Percentiles rank a stretch among this genome's conserved stretches.
These are phyloP conservation scores for Pyrenochaeta sp. DNA, from an alignment of 2,329 filamentous ascomycete species.

Conservation along the genomic window DNA sequence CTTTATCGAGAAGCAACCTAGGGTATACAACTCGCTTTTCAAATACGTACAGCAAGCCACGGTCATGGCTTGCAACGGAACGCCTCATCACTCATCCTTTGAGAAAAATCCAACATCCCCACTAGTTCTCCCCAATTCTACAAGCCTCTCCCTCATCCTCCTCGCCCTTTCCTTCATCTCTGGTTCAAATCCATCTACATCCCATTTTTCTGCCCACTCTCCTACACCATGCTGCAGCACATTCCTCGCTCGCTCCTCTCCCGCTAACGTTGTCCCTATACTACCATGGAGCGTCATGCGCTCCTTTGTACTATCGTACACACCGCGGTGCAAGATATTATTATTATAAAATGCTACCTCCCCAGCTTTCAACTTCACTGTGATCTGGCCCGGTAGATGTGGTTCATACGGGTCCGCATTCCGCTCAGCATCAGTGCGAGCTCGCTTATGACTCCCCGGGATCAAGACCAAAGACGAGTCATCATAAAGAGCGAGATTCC, in stretches of 20 bases:
- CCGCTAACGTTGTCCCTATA: slow-evolving; percentile 68
- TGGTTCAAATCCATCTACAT: slow-evolving; percentile 68
- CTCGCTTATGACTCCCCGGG: slow-evolving; percentile 76
- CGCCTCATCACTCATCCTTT: slow-evolving; percentile 40
- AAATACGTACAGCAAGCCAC: too few species aligned
- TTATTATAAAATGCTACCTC: slow-evolving; percentile 91
- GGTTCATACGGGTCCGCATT: slow-evolving; percentile 70
- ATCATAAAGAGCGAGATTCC: slow-evolving; percentile 82
- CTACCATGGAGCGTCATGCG: slow-evolving; percentile 77
- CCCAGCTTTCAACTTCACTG: slow-evolving; percentile 73
- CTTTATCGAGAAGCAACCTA: too few species aligned
- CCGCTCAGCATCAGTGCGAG: slow-evolving; percentile 75
- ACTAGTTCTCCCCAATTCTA: slow-evolving; percentile 68
- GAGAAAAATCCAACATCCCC: slow-evolving; percentile 67
- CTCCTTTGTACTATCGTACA: slow-evolving; percentile 67
- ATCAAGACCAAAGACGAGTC: slow-evolving; percentile 77
- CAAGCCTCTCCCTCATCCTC: slow-evolving; percentile 69
- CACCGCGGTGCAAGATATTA: slow-evolving; percentile 81
- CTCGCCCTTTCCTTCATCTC: slow-evolving; percentile 67
- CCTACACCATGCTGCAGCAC: slow-evolving; percentile 79
- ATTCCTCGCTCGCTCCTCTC: slow-evolving; percentile 69
- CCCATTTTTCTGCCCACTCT: slow-evolving; percentile 68
- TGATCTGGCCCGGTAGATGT: slow-evolving; percentile 68
- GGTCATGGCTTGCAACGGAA: too few species aligned
- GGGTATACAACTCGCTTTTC: too few species aligned